These are phyloP conservation scores for Boletus coccyginus DNA, from an alignment of 768 basidiomycete genomes.

Conservation along the genomic window DNA sequence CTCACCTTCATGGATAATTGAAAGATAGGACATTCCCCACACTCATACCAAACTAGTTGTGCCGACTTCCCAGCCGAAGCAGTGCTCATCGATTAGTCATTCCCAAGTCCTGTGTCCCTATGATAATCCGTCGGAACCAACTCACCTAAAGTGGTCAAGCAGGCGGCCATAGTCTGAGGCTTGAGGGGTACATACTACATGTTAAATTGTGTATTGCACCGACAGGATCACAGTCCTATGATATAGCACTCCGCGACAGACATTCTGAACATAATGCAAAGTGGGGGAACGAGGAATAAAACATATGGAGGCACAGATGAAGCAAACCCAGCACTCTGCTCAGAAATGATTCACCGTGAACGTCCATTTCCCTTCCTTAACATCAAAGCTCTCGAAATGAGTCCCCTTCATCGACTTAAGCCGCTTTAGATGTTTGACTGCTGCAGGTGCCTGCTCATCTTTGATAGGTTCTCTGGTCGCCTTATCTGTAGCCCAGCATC, in stretches of 20 bases:
- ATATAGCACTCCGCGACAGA: constrained; percentile 4
- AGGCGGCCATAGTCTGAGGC: too few relatives aligned
- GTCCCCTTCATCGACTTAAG: constrained; percentile 85
- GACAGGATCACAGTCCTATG: constrained; percentile 1
- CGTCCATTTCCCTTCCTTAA: constrained; percentile 83
- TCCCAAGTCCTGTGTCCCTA: too few relatives aligned
- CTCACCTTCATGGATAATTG: constrained; percentile 15
- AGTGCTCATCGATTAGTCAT: constrained; percentile 6
- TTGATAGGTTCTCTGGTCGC: constrained; percentile 88
- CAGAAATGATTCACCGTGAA: constrained; percentile 94
- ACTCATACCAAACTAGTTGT: too few relatives aligned
- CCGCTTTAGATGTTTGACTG: constrained; percentile 73
- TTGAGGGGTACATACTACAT: constrained; percentile 12
- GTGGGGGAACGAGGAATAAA: neutral
- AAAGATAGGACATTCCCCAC: neutral
- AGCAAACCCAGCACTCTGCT: constrained; percentile 15
- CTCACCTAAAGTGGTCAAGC: too few relatives aligned
- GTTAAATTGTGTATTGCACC: constrained; percentile 11
- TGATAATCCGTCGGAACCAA: too few relatives aligned
- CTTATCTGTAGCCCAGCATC: constrained; percentile 90
- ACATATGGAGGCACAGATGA: neutral
- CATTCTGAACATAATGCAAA: neutral
- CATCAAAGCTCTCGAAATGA: constrained; percentile 77
- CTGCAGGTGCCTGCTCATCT: constrained; percentile 67
- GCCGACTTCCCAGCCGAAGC: constrained; percentile 1